Evolutionary conservation across 768 basidiomycete genomes (phyloP).

Genomic region (Galerina marginata): DNA sequence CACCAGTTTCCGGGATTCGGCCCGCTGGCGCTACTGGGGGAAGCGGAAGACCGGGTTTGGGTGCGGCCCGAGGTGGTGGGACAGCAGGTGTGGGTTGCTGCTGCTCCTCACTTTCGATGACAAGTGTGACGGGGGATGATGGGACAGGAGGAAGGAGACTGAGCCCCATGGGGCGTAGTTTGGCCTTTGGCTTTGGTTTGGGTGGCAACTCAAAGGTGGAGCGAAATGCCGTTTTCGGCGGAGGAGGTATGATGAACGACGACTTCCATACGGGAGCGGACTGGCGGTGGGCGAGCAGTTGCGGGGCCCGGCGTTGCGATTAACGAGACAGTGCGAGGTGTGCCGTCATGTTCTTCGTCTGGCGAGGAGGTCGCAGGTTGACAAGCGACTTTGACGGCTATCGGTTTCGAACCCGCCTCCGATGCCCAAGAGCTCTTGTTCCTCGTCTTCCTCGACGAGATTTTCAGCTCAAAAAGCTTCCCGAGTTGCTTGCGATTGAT

Average conservation of each 20-base stretch:
- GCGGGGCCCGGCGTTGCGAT: conserved; percentile 33
- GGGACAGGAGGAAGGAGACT: conserved; percentile 73
- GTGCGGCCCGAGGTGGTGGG: conserved; percentile 8
- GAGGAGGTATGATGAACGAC: conserved; percentile 57
- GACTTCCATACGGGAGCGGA: conserved; percentile 66
- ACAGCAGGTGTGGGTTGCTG: conserved; percentile 1
- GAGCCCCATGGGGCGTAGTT: conserved; percentile 66
- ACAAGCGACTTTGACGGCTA: conserved; percentile 38
- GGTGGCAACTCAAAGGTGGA: conserved; percentile 53
- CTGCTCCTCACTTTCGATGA: conserved; percentile 39
- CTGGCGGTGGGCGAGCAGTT: conserved; percentile 45
- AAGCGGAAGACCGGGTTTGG: conserved; percentile 27
- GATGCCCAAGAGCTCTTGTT: conserved; percentile 70
- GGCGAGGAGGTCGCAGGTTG: conserved; percentile 50
- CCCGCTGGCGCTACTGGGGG: conserved; percentile 54
- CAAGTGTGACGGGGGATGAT: conserved; percentile 67
- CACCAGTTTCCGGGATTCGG: conserved; percentile 57
- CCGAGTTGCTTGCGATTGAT: conserved; percentile 75
- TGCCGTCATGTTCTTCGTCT: conserved; percentile 40
- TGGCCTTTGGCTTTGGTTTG: conserved; percentile 46
- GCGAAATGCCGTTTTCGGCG: conserved; percentile 57
- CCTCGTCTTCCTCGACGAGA: conserved; percentile 83
- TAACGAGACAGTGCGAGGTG: conserved; percentile 29
- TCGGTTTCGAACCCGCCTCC: conserved; percentile 68
- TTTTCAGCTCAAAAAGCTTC: conserved; percentile 80